Evolutionary conservation across 2,329 filamentous ascomycete genomes (phyloP).

Genomic region (Taxawa tesnikishii): DNA sequence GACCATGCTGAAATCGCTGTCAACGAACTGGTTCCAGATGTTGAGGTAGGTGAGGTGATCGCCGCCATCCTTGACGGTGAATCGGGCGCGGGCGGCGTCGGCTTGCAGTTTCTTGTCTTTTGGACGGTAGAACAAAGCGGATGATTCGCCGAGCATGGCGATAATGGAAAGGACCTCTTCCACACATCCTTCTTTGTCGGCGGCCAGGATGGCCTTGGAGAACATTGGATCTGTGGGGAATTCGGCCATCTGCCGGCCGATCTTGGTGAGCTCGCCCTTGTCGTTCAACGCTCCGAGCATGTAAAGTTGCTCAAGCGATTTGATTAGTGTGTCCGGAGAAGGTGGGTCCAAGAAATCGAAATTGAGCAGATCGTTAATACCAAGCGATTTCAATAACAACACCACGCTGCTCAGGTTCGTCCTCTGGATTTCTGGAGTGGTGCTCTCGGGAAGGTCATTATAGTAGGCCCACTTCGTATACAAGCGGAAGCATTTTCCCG

Average conservation of each 20-base stretch:
- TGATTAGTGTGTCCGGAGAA: constrained; percentile 77
- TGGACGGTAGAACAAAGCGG: constrained; percentile 81
- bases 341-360: constrained; percentile 97
- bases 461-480: constrained; percentile 84
- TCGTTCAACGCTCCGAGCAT: constrained; percentile 82
- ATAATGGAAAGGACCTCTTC: constrained; percentile 88
- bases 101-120: constrained; percentile 97
- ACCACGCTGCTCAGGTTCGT: constrained; percentile 79
- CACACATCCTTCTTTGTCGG: constrained; percentile 82
- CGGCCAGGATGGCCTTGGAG: constrained; percentile 75
- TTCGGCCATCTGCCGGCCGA: constrained; percentile 89
- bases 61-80: constrained; percentile 81
- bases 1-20: constrained; percentile 74
- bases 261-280: constrained; percentile 75
- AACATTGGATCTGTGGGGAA: constrained; percentile 90
- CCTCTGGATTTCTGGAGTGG: constrained; percentile 84
- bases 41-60: constrained; percentile 83
- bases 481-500: constrained; percentile 84
- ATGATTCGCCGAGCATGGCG: constrained; percentile 84
- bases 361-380: constrained; percentile 81
- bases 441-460: constrained; percentile 87
- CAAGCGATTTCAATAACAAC: constrained; percentile 74
- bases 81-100: constrained; percentile 76
- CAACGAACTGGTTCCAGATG: constrained; percentile 92
- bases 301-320: constrained; percentile 81